phyloP scores from a whole-genome alignment of 306 rosid genomes.

The Dryas drummondii region DNA sequence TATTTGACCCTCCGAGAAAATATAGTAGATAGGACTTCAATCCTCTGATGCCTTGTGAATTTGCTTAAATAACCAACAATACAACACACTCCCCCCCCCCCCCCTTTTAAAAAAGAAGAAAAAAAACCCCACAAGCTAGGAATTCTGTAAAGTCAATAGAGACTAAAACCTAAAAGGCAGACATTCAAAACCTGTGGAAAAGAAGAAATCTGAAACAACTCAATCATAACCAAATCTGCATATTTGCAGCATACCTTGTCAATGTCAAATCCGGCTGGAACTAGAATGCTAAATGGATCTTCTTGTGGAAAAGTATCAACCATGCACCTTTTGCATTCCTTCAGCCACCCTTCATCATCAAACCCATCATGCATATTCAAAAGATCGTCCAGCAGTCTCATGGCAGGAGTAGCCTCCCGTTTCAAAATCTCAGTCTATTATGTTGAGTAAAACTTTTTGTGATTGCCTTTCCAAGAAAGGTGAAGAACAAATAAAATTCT shows the following conservation, averaged over 20 bases:
- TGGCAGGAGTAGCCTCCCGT: slow-evolving; percentile 83
- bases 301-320: slow-evolving; percentile 75
- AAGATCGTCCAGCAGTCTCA: slow-evolving; percentile 90
- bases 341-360: slow-evolving; percentile 72
- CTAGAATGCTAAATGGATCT: slow-evolving; percentile 90
- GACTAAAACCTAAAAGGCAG: background rate
- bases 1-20: too few species aligned
- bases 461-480: background rate
- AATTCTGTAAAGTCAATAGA: background rate
- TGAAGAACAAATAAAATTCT: background rate
- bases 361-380: slow-evolving; percentile 75
- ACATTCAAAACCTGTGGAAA: background rate
- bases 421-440: slow-evolving; percentile 85
- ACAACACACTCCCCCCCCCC: too few species aligned
- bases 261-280: slow-evolving; percentile 83
- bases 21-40: background rate
- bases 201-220: background rate
- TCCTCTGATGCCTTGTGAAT: background rate
- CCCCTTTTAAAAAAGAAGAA: background rate
- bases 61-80: background rate
- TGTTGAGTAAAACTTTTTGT: slow-evolving; percentile 6
- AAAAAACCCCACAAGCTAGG: background rate
- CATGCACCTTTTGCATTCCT: slow-evolving; percentile 71
- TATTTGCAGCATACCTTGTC: slow-evolving; percentile 56
- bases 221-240: slow-evolving; percentile 5